Evolutionary conservation across 2,329 filamentous ascomycete genomes (phyloP).

Genomic region (Cordyceps farinosa): DNA sequence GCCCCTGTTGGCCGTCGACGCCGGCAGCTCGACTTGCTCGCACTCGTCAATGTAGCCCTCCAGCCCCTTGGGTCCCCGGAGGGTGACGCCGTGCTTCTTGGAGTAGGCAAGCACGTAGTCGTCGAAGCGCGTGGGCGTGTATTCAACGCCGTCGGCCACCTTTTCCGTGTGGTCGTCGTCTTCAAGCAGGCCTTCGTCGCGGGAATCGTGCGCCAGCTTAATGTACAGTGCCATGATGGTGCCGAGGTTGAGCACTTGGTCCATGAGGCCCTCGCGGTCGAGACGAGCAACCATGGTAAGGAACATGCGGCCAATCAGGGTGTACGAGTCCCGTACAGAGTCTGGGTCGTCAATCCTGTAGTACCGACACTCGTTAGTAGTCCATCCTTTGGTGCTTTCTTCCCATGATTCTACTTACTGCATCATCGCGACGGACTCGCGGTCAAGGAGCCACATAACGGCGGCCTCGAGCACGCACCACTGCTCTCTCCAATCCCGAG

Average conservation of each 20-base stretch:
- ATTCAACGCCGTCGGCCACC: neutral
- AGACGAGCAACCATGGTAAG: neutral
- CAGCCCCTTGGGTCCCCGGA: neutral
- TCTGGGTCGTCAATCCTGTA: neutral
- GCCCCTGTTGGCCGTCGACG: neutral
- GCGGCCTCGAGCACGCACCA: neutral
- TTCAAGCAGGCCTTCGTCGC: neutral
- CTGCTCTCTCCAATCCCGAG: neutral
- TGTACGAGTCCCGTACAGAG: neutral
- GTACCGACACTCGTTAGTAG: neutral
- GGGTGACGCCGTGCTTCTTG: neutral
- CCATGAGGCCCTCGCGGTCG: neutral
- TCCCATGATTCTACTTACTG: neutral
- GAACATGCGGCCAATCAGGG: neutral
- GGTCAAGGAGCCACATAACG: neutral
- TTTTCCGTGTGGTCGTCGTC: neutral
- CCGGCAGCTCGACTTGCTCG: neutral
- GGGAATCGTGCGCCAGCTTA: neutral
- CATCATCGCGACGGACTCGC: neutral
- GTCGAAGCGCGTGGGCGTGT: neutral
- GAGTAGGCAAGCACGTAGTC: slow-evolving; percentile 10
- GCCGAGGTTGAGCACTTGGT: neutral
- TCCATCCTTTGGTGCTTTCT: neutral
- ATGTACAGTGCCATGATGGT: neutral
- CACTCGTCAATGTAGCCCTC: neutral